These are phyloP conservation scores for Tuber borchii DNA, from an alignment of 495 filamentous ascomycete species.

Conservation along the genomic window DNA sequence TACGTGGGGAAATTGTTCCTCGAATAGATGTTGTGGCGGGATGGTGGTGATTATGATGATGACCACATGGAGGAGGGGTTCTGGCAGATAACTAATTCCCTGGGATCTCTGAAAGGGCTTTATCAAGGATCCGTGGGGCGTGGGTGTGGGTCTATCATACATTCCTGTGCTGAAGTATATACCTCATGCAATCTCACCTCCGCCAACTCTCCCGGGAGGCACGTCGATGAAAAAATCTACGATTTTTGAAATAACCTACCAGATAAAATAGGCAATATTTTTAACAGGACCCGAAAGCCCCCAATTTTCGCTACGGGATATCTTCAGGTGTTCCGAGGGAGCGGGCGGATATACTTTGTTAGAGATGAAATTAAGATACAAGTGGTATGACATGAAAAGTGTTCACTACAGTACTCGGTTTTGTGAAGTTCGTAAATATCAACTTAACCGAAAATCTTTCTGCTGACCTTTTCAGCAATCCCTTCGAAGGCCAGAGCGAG, in stretches of 20 bases:
- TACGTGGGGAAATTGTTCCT: not conserved
- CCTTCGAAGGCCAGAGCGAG: conserved; percentile 63
- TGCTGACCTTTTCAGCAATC: conserved; percentile 59
- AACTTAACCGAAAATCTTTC: conserved; percentile 42
- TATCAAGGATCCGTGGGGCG: not conserved
- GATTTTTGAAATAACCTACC: not conserved
- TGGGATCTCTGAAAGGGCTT: not conserved
- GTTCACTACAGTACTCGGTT: not conserved
- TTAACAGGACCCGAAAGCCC: not conserved
- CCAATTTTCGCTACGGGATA: not conserved
- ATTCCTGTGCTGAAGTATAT: not conserved
- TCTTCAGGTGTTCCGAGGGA: not conserved
- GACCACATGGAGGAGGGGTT: not conserved
- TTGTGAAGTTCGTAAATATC: not conserved
- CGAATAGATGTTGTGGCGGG: not conserved
- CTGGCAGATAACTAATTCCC: not conserved
- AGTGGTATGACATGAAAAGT: not conserved
- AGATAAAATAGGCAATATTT: not conserved
- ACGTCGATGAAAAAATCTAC: not conserved
- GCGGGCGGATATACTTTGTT: not conserved
- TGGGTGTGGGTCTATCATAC: not conserved
- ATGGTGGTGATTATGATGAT: not conserved
- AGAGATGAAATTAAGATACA: not conserved
- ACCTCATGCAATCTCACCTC: not conserved
- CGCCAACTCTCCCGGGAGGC: not conserved